Evolutionary conservation across 2,329 filamentous ascomycete genomes (phyloP), one percentile per base, ranked within the genome.

Genomic region (Ceratocystis harringtonii): DNA sequence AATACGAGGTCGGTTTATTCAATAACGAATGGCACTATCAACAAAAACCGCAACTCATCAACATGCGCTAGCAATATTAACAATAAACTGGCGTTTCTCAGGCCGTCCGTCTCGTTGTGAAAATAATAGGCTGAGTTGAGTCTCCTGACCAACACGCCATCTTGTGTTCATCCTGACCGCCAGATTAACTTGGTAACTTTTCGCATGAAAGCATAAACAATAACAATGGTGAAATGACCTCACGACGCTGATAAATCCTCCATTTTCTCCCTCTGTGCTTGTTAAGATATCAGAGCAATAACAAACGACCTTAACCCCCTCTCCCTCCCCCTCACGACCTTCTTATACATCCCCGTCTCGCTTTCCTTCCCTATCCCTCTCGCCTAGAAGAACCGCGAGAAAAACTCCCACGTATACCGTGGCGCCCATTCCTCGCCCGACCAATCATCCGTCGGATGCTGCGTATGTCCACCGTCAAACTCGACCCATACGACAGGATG

Each of bases 401-500:
- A 68, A 48, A 68, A 68, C 8, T 68, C 62, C 68, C 68, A 68
- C 8, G 63, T 64, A 30, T 67, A 64, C 12, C 36, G 30, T 15
- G 63, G 58, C 8, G 62, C 45, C 45, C 65, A 62, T 5, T 66
- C 58, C 41, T 41, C 32, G 7, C n/a, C 32, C n/a, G 43, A 28
- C 28, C 64, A 66, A 5, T 32, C 58, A 17, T 67, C 68, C 17
- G 25, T 30, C 3, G 66, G 65, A 3, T 44, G 61, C 28, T 67
- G 68, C 1, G 63, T 68, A 48, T 68, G 68, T 17, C 45, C 55
- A 12, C 64, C 66, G 19, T 68, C 64, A 62, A 68, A 68, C 36
- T 65, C 71, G n/a, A 73, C 70, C 73, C 73, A 74, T 8, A 69
- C 70, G 30, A 74, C 69, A 15, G 72, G 72, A 45, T 69, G 71